Base-by-base conservation (phyloP, 352 stramenopile species). In the Paralagenidium karlingii region DNA sequence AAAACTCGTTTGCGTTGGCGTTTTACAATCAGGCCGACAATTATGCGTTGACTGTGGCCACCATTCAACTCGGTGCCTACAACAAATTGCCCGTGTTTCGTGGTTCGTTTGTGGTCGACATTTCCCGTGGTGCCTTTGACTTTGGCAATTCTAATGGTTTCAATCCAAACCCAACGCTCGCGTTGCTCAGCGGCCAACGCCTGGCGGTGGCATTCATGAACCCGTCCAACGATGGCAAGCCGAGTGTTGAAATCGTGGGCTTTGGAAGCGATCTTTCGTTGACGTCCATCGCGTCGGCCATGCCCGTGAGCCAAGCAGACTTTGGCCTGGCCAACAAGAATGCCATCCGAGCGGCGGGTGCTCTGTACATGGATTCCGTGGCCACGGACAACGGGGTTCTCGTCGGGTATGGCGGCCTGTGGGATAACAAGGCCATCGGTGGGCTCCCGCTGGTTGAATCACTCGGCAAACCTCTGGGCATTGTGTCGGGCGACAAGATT, bases 1-100 rank as follows among this genome's bases (percentile, higher is more conserved):
- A 88, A 20, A 77, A 56, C n/a, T 55, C 63, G 36, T 43, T 85
- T 25, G 70, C 58, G 33, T 43, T 88, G 34, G 65, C 59, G 38
- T 88, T 85, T 48, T 80, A 78, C 32, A 63, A 88, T 51, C 60
- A 45, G 31, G 47, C 58, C 40, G 77, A 85, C 66, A 81, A 82
- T 47, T 82, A 80, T 47, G 74, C 68, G 24, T 52, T 88, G 9
- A 88, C 74, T 6, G 44, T 88, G 16, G 66, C 58, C 8, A 65
- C 68, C 8, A 68, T 82, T 38, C 63, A 81, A 53, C 79, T 82
- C 55, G 82, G 68, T 15, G 28, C 52, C 2, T 60, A 78, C 45
- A 68, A 55, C 18, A 52, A 60, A 24, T 43, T 47, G n/a, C 62
- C 73, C 1, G 81, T 64, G 34, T 86, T 86, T 67, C 74, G 74